Evolutionary conservation across 176 grass and related monocot genomes (phyloP), one percentile per base, ranked within the genome.

Genomic region (Musa itinerans): DNA sequence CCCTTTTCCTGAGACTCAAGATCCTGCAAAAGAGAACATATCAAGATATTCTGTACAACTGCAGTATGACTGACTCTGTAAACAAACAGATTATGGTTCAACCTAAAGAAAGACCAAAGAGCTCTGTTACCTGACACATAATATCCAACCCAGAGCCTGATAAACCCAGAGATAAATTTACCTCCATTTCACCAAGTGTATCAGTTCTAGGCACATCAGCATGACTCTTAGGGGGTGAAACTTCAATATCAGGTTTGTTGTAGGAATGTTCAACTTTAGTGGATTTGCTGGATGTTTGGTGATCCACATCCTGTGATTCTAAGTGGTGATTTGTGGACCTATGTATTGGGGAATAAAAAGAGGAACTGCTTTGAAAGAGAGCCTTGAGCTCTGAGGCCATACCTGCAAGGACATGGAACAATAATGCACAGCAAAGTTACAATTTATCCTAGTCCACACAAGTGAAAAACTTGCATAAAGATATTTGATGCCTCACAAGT

Each of bases 401-500:
- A 76, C 81, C 85, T 87, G 71, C 34, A 52, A 76, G 19, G 34
- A 82, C 79, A 82, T 76, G 74, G 48, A 75, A 84, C 55, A 9
- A 29, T 52, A 72, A 75, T 22, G 62, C 2, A 74, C 65, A 72
- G 70, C 15, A 17, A 19, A 14, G 17, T 76, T 49, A 29, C 74
- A 26, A 48, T 10, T 17, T 29, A 6, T 11, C 22, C 22, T 71
- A 58, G 29, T 64, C 26, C 12, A 62, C 52, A 50, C 43, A 63
- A 64, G 4, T 54, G 75, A 70, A 26, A 55, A 20, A 70, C 8
- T 62, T 49, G 26, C 16, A 43, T 59, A 56, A 64, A 78, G 23
- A 48, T 72, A 84, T 64, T 70, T 63, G 74, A 67, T 77, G 74
- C 76, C 84, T 71, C 85, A 99, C 90, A 87, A 74, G 81, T 29